Evolutionary conservation across 1,284 basidiomycete species (phyloP).

Genomic region (Trichosporon sp.): DNA sequence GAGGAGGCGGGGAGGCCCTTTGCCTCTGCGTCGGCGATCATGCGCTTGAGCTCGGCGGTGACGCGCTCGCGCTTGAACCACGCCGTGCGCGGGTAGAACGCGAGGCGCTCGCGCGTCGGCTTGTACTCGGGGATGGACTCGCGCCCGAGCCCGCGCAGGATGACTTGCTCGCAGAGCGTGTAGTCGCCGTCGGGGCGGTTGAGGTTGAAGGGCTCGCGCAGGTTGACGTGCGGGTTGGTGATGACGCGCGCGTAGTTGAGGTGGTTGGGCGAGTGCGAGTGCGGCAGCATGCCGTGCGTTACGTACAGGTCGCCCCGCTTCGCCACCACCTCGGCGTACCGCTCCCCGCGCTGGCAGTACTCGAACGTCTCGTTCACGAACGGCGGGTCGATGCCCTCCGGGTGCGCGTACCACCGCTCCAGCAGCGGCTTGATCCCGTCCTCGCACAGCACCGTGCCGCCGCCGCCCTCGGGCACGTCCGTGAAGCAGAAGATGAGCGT

Average conservation of each 20-base stretch:
- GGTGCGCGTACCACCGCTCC: slow-evolving; percentile 27
- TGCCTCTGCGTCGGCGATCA: slow-evolving; percentile 25
- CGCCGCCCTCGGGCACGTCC: slow-evolving; percentile 26
- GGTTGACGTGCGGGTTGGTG: slow-evolving; percentile 36
- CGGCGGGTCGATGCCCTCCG: slow-evolving; percentile 34
- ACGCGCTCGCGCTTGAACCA: slow-evolving; percentile 29
- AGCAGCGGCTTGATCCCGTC: slow-evolving; percentile 27
- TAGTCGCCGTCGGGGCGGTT: slow-evolving; percentile 33
- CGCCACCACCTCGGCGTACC: slow-evolving; percentile 21
- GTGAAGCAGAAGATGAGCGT: slow-evolving; percentile 36
- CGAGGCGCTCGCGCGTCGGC: slow-evolving; percentile 23
- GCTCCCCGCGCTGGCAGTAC: slow-evolving; percentile 17
- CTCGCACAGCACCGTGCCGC: slow-evolving; percentile 28
- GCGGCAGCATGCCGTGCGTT: slow-evolving; percentile 34
- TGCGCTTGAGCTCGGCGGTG: slow-evolving; percentile 24
- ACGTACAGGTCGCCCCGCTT: slow-evolving; percentile 33
- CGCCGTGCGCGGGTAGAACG: slow-evolving; percentile 30
- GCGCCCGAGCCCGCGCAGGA: slow-evolving; percentile 30
- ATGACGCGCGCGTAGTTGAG: slow-evolving; percentile 34
- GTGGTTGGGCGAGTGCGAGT: slow-evolving; percentile 29
- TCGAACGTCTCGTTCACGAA: slow-evolving; percentile 17
- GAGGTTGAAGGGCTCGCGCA: slow-evolving; percentile 30
- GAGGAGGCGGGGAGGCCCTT: slow-evolving; percentile 10
- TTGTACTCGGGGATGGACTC: slow-evolving; percentile 28
- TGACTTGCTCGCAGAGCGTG: slow-evolving; percentile 36